Evolutionary conservation across 139 green algal species (phyloP), one percentile per base, ranked within the genome.

Genomic region (Tetraselmis chui): DNA sequence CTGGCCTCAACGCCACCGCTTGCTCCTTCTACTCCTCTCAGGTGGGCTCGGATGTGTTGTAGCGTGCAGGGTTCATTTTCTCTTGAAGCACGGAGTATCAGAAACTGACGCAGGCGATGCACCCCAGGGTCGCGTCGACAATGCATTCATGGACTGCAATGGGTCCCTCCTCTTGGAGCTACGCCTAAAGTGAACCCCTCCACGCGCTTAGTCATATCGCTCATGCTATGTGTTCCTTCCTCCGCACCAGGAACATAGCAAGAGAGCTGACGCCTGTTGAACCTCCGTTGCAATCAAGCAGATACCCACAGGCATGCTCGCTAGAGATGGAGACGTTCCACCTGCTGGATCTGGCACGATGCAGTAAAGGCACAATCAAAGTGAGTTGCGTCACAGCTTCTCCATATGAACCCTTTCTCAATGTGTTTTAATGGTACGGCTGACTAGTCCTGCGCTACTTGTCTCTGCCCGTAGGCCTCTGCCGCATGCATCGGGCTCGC

Each of bases 251-350:
- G n/a, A n/a, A n/a, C n/a, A n/a, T n/a, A n/a, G n/a, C n/a, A n/a
- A n/a, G n/a, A n/a, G n/a, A n/a, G n/a, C n/a, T n/a, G n/a, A n/a
- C n/a, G n/a, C n/a, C n/a, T n/a, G n/a, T n/a, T n/a, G n/a, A n/a
- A n/a, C n/a, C n/a, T n/a, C n/a, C n/a, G n/a, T n/a, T n/a, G n/a
- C n/a, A n/a, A n/a, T n/a, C n/a, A n/a, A n/a, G n/a, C n/a, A n/a
- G n/a, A 92, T 76, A 84, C 86, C 28, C 31, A 88, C 31, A 31
- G 87, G 59, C 81, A 84, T 28, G 89, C 29, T 88, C 59, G 24
- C 82, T 96, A n/a, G 92, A 96, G 85, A 96, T 96, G 92, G 92
- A 96, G 84, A 95, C 91, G 0, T 94, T 94, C 74, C 89, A 94
- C 30, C 84, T 96, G 80, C 84, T 94, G 67, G 89, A 96, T 82